These are phyloP conservation scores for Cercophora sp. DNA, from an alignment of 495 filamentous ascomycete species.

Conservation along the genomic window DNA sequence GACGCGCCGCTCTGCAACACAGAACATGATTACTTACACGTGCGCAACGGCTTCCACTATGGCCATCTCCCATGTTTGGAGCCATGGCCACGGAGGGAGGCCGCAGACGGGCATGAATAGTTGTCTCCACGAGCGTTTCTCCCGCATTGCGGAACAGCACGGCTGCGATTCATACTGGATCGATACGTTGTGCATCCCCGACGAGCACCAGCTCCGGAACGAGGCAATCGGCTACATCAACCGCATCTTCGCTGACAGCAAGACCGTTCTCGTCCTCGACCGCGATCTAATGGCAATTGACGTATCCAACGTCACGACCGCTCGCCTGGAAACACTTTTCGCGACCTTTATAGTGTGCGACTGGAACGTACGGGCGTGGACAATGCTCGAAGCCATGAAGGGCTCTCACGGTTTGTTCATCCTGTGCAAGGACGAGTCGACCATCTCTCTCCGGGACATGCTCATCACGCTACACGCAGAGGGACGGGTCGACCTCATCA, in stretches of 20 bases:
- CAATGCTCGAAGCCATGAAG: neutral
- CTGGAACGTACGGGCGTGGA: slow-evolving; percentile 4
- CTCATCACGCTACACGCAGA: neutral
- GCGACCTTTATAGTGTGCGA: neutral
- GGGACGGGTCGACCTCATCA: neutral
- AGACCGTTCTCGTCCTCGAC: neutral
- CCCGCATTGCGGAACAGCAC: neutral
- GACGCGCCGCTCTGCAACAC: neutral
- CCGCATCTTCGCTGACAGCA: neutral
- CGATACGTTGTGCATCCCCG: neutral
- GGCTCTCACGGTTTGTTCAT: neutral
- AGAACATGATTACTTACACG: neutral
- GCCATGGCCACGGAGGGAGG: neutral
- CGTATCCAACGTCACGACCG: neutral
- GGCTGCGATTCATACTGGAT: neutral
- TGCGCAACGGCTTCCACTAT: neutral
- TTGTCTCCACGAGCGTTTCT: neutral
- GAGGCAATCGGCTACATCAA: slow-evolving; percentile 2
- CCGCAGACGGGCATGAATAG: neutral
- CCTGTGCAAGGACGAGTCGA: neutral
- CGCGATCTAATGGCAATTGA: neutral
- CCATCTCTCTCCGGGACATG: neutral
- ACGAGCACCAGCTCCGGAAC: neutral
- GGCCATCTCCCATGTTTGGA: slow-evolving; percentile 1
- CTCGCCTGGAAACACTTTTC: neutral